phyloP scores from a whole-genome alignment of 2,329 filamentous ascomycete genomes.

The Xylaria arbuscula region DNA sequence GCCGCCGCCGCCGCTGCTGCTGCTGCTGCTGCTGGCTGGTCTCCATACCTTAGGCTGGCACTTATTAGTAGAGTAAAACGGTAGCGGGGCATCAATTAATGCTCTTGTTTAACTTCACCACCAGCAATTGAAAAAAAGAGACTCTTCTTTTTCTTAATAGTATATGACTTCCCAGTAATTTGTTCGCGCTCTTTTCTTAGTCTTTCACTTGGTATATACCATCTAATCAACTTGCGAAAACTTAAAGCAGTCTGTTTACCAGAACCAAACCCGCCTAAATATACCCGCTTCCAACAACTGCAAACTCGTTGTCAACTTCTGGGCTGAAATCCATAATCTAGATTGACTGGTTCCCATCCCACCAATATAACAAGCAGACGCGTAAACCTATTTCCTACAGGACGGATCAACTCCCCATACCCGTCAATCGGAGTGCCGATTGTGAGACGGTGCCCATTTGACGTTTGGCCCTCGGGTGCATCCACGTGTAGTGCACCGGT shows the following conservation, averaged over 20 bases:
- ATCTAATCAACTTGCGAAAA: not conserved
- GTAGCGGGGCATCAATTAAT: not conserved
- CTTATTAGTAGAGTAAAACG: constrained; percentile 4
- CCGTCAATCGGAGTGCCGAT: not conserved
- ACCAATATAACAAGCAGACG: constrained; percentile 14
- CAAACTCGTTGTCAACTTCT: constrained; percentile 8
- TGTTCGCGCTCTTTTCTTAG: not conserved
- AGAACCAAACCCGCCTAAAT: constrained; percentile 7
- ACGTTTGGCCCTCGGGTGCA: constrained; percentile 9
- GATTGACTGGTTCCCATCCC: not conserved
- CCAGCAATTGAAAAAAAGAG: constrained; percentile 2
- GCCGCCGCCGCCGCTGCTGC: not conserved
- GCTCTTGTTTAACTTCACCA: constrained; percentile 10
- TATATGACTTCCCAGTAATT: not conserved
- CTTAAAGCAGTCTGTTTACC: not conserved
- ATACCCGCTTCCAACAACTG: not conserved
- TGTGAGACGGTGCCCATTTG: constrained; percentile 11
- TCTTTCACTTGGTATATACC: not conserved
- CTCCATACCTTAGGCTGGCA: not conserved
- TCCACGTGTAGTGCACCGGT: constrained; percentile 5
- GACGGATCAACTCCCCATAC: constrained; percentile 10
- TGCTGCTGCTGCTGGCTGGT: constrained; percentile 17
- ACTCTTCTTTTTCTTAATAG: not conserved
- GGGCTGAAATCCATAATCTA: not conserved
- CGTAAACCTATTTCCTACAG: constrained; percentile 15